Base-by-base conservation (phyloP, 1,284 basidiomycete genomes). In the Cutaneotrichosporon cyanovorans region DNA sequence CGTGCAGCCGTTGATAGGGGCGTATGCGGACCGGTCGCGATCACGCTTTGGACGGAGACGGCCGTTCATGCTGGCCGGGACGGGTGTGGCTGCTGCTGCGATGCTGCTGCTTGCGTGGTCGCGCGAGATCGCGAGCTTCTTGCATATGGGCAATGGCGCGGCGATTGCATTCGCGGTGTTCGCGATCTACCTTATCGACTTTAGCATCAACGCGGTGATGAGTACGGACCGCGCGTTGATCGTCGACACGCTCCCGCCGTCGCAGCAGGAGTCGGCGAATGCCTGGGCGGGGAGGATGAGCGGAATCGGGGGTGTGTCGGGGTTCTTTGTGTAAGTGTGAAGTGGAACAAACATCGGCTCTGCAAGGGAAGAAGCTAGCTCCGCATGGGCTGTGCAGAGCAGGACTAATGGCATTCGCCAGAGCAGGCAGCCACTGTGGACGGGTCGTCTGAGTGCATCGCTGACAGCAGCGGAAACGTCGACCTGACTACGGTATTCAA, bases 241-340 rank as follows among this genome's bases (percentile, higher is more conserved):
- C 30, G 73, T 75, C 22, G 78, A 80, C 59, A 74, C 76, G 3
- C 60, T 79, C 0, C 69, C 75, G 5, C 75, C 84, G 0, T 69
- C 77, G 1, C 76, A 82, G 40, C 93, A 97, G 66, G 82, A 89
- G 8, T 76, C 80, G 18, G 92, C 85, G 0, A 96, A 92, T 66
- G 93, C 92, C 0, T 98, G 93, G 92, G 91, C 88, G 1, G 88
- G 88, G 0, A 77, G 86, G 19, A 89, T 96, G 84, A 75, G 84
- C 41, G 85, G 85, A 1, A 62, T 87, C 31, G 89, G 88, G 7
- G 82, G 83, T 51, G 83, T 91, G 2, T 75, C 82, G 4, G 89
- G 88, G 0, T 91, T 90, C 69, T 90, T 87, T 61, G 76, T 87
- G 87, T 89, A 58, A n/a, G n/a, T n/a, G n/a, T n/a, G n/a, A n/a